These are phyloP conservation scores for Lentinula edodes DNA, from an alignment of 768 basidiomycete species.

Conservation along the genomic window DNA sequence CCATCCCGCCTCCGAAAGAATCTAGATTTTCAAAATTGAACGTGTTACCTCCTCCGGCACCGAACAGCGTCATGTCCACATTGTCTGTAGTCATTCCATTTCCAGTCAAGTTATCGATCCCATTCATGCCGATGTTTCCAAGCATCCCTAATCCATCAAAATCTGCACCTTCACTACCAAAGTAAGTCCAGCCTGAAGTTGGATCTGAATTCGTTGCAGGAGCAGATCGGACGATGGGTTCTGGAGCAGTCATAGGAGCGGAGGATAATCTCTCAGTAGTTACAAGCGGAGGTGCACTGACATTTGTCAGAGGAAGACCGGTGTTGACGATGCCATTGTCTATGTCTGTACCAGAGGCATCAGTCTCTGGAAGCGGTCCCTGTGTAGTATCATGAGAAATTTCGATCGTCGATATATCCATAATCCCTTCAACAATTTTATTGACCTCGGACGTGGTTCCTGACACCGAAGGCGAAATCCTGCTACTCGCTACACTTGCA, in stretches of 20 bases:
- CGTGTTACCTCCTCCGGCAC: background rate
- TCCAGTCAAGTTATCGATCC: slow-evolving; percentile 16
- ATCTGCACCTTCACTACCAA: slow-evolving; percentile 25
- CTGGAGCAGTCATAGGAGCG: background rate
- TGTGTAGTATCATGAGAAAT: background rate
- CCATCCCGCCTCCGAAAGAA: slow-evolving; percentile 13
- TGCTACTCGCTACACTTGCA: slow-evolving; percentile 18
- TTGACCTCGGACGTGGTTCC: slow-evolving; percentile 15
- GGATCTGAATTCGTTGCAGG: slow-evolving; percentile 12
- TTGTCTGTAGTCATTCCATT: slow-evolving; percentile 5
- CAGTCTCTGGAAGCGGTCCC: background rate
- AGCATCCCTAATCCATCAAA: slow-evolving; percentile 29
- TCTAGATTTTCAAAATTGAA: slow-evolving; percentile 28
- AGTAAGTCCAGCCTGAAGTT: slow-evolving; percentile 14
- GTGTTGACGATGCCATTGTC: background rate
- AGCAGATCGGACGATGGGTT: slow-evolving; percentile 5
- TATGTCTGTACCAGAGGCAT: background rate
- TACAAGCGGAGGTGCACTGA: background rate
- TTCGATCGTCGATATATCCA: background rate
- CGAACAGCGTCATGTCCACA: slow-evolving; percentile 2
- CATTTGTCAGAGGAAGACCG: background rate
- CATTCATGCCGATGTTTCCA: slow-evolving; percentile 17
- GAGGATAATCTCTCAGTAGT: background rate
- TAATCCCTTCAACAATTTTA: background rate
- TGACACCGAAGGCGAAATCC: slow-evolving; percentile 15